A percentile compares a stretch with the other conserved stretches of the same genome.
These are phyloP conservation scores for Aleurites moluccanus DNA, from an alignment of 441 rosid genomes.

Conservation along the genomic window DNA sequence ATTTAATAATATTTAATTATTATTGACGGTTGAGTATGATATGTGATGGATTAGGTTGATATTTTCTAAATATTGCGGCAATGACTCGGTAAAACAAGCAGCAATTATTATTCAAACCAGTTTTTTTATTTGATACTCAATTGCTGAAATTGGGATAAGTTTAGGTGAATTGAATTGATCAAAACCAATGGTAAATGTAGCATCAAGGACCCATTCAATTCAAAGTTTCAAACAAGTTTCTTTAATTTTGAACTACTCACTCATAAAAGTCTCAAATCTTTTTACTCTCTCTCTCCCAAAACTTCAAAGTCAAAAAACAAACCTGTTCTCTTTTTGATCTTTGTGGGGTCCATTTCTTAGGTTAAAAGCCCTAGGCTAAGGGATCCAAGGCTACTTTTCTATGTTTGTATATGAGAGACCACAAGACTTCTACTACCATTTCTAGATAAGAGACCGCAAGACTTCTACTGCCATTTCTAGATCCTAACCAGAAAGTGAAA, in stretches of 20 bases:
- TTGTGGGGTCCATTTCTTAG: slow-evolving; percentile 9
- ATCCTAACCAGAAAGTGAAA: too few relatives aligned
- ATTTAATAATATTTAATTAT: too few relatives aligned
- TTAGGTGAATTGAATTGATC: slow-evolving; percentile 2
- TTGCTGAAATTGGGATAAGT: too few relatives aligned
- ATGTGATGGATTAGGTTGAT: too few relatives aligned
- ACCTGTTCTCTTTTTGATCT: not conserved
- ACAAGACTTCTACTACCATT: not conserved
- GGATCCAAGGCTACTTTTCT: slow-evolving; percentile 19
- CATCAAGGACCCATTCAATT: not conserved
- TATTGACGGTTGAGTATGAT: too few relatives aligned
- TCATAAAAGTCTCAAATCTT: not conserved
- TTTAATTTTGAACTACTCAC: not conserved
- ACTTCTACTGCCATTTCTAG: not conserved
- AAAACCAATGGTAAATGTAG: not conserved
- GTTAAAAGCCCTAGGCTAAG: not conserved
- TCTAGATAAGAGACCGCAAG: not conserved
- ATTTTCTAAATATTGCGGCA: not conserved
- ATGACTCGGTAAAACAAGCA: not conserved
- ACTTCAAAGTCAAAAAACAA: not conserved
- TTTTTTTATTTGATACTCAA: not conserved
- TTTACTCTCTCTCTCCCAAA: not conserved
- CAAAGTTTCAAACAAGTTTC: not conserved
- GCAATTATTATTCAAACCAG: not conserved
- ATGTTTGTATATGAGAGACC: not conserved